Conservation (phyloP, 768 basidiomycete species). For the Termitomyces bulborhizus region DNA sequence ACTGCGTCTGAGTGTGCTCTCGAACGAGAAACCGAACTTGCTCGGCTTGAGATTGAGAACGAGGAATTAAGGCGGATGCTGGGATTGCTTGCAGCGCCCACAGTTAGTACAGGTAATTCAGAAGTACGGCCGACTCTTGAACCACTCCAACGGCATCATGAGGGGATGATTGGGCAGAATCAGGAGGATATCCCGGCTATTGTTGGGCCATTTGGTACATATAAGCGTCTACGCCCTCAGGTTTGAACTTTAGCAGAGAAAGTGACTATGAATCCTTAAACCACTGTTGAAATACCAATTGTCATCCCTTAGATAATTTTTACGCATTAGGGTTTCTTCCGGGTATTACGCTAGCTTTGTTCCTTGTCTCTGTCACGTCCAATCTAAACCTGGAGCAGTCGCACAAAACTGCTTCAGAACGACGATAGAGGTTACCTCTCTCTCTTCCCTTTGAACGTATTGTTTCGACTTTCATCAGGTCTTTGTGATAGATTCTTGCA, state of each 20-base stretch:
- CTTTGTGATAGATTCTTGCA: background rate
- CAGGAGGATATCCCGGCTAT: constrained; percentile 10
- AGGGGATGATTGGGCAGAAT: constrained; percentile 18
- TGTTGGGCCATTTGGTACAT: constrained; percentile 38
- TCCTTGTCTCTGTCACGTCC: background rate
- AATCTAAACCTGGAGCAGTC: background rate
- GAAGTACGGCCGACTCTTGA: constrained; percentile 15
- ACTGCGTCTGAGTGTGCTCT: constrained; percentile 66
- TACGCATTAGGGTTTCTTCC: too few species aligned
- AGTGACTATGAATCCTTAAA: background rate
- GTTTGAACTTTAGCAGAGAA: constrained; percentile 13
- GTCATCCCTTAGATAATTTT: background rate
- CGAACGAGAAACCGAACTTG: constrained; percentile 88
- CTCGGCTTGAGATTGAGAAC: constrained; percentile 85
- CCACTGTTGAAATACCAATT: background rate
- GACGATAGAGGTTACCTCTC: background rate
- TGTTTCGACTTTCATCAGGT: background rate
- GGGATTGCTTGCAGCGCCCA: constrained; percentile 34
- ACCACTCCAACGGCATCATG: constrained; percentile 16
- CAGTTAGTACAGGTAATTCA: constrained; percentile 16
- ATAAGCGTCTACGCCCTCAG: constrained; percentile 26
- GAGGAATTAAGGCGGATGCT: constrained; percentile 69
- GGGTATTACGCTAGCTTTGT: background rate
- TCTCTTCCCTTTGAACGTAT: background rate
- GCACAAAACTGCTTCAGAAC: background rate